Conservation (phyloP, 495 filamentous ascomycete genomes). For the Evansstolkia leycettana region DNA sequence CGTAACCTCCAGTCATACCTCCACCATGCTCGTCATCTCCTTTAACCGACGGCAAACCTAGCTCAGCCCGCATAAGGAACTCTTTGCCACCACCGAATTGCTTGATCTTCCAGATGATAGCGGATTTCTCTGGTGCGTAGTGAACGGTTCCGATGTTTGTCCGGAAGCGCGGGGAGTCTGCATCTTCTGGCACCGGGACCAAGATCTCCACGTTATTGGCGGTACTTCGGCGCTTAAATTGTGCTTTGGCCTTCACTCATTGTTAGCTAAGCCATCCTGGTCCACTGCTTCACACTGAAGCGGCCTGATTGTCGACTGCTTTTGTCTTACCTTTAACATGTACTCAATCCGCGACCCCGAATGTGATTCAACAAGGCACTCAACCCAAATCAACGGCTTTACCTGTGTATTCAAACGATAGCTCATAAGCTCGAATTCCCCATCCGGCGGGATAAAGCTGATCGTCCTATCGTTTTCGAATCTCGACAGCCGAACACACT, state of each 20-base stretch:
- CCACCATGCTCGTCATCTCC: conserved; percentile 94
- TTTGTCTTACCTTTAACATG: conserved; percentile 70
- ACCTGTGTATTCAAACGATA: conserved; percentile 98
- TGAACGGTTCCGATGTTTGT: conserved; percentile 98
- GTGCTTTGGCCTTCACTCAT: conserved; percentile 60
- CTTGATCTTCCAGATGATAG: conserved; percentile 99
- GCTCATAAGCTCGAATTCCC: conserved; percentile 98
- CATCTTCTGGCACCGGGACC: conserved; percentile 94
- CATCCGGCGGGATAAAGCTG: conserved; percentile 96
- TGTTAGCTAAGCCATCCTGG: not conserved
- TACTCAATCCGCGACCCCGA: conserved; percentile 93
- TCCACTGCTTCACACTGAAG: too few relatives aligned
- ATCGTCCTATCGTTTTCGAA: conserved; percentile 99
- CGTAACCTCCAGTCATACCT: conserved; percentile 92
- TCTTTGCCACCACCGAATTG: conserved; percentile 98
- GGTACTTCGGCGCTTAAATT: conserved; percentile 95
- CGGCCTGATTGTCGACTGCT: too few relatives aligned
- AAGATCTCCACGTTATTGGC: conserved; percentile 99
- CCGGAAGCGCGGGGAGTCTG: conserved; percentile 90
- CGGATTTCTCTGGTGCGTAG: conserved; percentile 93
- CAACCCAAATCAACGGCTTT: conserved; percentile 97
- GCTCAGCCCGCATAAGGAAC: conserved; percentile 98
- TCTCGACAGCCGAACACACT: conserved; percentile 87
- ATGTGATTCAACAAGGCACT: conserved; percentile 93
- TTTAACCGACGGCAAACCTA: conserved; percentile 85